Percentiles rank a stretch among this genome's conserved stretches.
phyloP scores from a whole-genome alignment of 2,329 filamentous ascomycete genomes.

The Diplodia intermedia region DNA sequence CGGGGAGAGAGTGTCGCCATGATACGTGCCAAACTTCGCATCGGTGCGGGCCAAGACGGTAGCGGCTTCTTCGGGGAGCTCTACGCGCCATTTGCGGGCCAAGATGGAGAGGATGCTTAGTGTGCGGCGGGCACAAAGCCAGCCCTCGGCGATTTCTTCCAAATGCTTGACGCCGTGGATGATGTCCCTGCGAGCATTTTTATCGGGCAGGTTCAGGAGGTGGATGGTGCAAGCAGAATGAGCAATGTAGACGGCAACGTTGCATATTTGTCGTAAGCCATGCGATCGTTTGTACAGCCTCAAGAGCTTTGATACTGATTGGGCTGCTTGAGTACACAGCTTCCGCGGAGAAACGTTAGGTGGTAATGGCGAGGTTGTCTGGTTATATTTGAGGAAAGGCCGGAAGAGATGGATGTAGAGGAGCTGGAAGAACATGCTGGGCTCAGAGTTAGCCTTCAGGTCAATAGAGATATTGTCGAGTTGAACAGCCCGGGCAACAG shows the following conservation, averaged over 20 bases:
- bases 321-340: conserved; percentile 87
- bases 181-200: conserved; percentile 87
- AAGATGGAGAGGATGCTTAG: conserved; percentile 85
- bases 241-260: conserved; percentile 93
- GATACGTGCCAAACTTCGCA: conserved; percentile 74
- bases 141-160: conserved; percentile 94
- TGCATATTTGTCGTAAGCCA: conserved; percentile 90
- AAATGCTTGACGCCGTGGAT: conserved; percentile 89
- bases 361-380: conserved; percentile 80
- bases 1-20: conserved; percentile 37
- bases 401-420: conserved; percentile 95
- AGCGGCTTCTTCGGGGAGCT: conserved; percentile 82
- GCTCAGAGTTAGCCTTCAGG: conserved; percentile 37
- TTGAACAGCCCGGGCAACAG: neutral
- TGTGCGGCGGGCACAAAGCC: conserved; percentile 86
- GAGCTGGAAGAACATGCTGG: conserved; percentile 95
- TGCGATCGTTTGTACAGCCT: conserved; percentile 92
- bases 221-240: conserved; percentile 96
- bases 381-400: conserved; percentile 90
- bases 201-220: conserved; percentile 89
- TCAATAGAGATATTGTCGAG: neutral
- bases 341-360: conserved; percentile 87
- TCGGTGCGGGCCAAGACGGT: conserved; percentile 79
- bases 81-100: conserved; percentile 86
- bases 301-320: conserved; percentile 90